Base-by-base conservation (phyloP, 257 asterid genomes). In the Petunia axillaris region DNA sequence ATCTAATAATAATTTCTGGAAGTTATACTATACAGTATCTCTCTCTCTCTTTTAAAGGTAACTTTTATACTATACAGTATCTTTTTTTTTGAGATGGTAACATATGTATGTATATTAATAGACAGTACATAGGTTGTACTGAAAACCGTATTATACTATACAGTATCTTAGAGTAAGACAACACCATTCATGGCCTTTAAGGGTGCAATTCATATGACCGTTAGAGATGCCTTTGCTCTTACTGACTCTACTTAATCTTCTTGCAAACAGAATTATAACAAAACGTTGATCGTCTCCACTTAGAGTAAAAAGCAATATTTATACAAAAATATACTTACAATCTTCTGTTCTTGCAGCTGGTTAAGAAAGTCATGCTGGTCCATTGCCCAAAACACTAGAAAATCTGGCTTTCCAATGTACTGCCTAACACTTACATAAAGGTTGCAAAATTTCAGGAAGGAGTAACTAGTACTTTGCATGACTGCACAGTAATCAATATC, bases 291-390 rank as follows among this genome's bases (percentile, higher is more conserved):
- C 15, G 41, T 57, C 68, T 73, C 52, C 53, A 16, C 35, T 60
- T 6, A 43, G 55, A 64, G 2, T 14, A 43, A 60, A 75, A 70
- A 74, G 39, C 55, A 80, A 58, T 10, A 16, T 44, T 80, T 48
- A 70, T 65, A 64, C 67, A 39, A 59, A 57, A 77, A 50, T 63
- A 81, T 68, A 87, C 99, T 94, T 88, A 96, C 99, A 37, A 90
- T 91, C 89, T 95, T 95, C 90, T 89, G 91, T 85, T 93, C 98
- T 87, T 93, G 99, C 76, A 95, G 91, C 85, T 91, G 93, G 71
- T 93, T 94, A 14, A 95, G 94, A 89, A 95, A 89, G 50, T 93
- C 97, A 82, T 96, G 98, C 77, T 88, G 95, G 82, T 92, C 91
- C 95, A 94, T 91, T 48, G 99, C 98, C 79, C 96, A 94, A 76